Evolutionary conservation across 2,329 filamentous ascomycete genomes (phyloP), one percentile per base, ranked within the genome.

Genomic region (Botrytis squamosa): DNA sequence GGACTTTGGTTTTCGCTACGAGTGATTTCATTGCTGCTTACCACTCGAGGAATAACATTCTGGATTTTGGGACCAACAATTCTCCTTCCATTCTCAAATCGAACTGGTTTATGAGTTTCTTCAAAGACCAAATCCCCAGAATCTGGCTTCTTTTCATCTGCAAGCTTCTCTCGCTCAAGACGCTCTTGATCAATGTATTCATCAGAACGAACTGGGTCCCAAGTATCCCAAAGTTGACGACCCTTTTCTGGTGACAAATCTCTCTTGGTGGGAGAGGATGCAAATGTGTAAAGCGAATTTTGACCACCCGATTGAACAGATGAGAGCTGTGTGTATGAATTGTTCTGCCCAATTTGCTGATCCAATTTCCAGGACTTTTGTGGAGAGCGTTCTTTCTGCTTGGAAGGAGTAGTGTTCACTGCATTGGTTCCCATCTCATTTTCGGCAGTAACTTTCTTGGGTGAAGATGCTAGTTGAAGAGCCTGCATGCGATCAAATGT

Each of bases 401-500:
- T 63, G 44, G 40, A 10, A 42, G 18, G 22, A 20, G 33, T 49
- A 10, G 36, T 14, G 25, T 49, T 36, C 22, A 9, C 36, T 36
- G 29, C 29, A 29, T n/a, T 22, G 3, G 14, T 10, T 40, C 29
- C 42, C 14, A 2, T n/a, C 2, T 25, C 36, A 16, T 29, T 29
- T 18, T 70, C 55, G 4, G 10, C 22, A 22, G 5, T 16, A 8
- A 38, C 4, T n/a, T 44, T 57, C 6, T n/a, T 33, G 20, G n/a
- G 38, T 1, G 22, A n/a, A 29, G 57, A 36, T n/a, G 9, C 25
- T 36, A 70, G 38, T 5, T 62, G 18, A 46, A 46, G 66, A 25
- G 40, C 40, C 57, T 49, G 40, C 6, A 60, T 14, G 42, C 38
- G 49, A 57, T n/a, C 25, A 9, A 57, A 42, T 77, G 77, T 25